Evolutionary conservation across 768 basidiomycete genomes (phyloP).

Genomic region (Hydnum rufescens): DNA sequence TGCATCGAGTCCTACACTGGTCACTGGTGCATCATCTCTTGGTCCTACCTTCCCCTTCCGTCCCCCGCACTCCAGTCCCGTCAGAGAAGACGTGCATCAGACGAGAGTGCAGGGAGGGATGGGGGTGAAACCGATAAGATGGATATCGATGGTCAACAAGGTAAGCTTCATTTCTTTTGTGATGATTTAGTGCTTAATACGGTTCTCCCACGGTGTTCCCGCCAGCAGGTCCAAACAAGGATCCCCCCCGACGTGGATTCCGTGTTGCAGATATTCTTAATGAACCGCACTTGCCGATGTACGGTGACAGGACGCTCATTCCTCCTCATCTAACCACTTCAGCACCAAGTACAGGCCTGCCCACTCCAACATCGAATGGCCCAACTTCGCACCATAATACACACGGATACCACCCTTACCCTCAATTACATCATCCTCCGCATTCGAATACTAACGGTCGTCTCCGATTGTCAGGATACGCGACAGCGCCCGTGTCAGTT

Average conservation of each 20-base stretch:
- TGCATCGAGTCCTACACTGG: background rate
- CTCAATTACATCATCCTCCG: background rate
- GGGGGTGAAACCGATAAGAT: background rate
- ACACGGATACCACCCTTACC: background rate
- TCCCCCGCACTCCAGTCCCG: no score
- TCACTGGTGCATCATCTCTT: no score
- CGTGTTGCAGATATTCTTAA: slow-evolving; percentile 1
- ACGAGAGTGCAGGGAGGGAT: background rate
- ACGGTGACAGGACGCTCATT: background rate
- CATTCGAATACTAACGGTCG: background rate
- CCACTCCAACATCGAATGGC: background rate
- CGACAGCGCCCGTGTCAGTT: background rate
- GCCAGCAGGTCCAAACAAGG: background rate
- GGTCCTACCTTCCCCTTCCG: no score
- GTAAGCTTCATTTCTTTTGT: no score
- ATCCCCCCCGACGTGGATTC: background rate
- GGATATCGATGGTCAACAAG: no score
- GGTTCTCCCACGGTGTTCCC: no score
- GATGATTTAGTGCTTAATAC: no score
- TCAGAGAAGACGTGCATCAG: background rate
- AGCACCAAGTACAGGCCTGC: background rate
- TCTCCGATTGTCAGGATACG: background rate
- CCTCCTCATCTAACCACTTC: background rate
- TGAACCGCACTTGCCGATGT: background rate
- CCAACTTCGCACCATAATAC: background rate